Percentiles rank a stretch among this genome's conserved stretches.
Conservation (phyloP, 1,139 yeast species). For the Oligophagozyma castellii region DNA sequence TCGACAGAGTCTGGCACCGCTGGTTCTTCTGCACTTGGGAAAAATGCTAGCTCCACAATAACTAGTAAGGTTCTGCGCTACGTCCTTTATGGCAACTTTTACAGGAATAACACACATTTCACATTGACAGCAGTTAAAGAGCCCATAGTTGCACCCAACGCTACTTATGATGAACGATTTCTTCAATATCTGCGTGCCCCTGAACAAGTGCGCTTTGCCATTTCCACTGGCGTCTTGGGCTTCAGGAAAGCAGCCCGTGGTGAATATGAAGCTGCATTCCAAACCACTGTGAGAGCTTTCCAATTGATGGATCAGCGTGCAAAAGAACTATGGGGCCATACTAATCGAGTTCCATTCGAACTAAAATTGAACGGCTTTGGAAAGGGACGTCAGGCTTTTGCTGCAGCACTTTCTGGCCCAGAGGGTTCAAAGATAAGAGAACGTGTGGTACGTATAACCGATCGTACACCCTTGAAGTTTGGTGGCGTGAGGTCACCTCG, state of each 20-base stretch:
- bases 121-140: conserved; percentile 63
- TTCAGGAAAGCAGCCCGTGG: conserved; percentile 72
- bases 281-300: conserved; percentile 64
- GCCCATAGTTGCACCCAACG: conserved; percentile 43
- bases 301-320: conserved; percentile 50
- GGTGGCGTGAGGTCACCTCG: conserved; percentile 93
- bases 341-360: conserved; percentile 49
- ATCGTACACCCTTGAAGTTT: conserved; percentile 67
- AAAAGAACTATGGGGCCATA: too few relatives aligned
- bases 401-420: conserved; percentile 74
- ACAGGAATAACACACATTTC: conserved; percentile 70
- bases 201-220: conserved; percentile 53
- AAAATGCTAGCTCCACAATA: too few relatives aligned
- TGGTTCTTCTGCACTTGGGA: too few relatives aligned
- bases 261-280: conserved; percentile 92
- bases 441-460: conserved; percentile 55
- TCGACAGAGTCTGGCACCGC: too few relatives aligned
- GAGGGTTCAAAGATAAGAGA: conserved; percentile 66
- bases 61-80: conserved; percentile 35
- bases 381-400: conserved; percentile 79
- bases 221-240: conserved; percentile 63
- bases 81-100: conserved; percentile 64
- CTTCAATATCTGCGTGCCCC: conserved; percentile 70
- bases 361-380: conserved; percentile 71
- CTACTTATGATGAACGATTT: conserved; percentile 61